phyloP scores from a whole-genome alignment of 139 green algal species.

The Picochlorum sp. region DNA sequence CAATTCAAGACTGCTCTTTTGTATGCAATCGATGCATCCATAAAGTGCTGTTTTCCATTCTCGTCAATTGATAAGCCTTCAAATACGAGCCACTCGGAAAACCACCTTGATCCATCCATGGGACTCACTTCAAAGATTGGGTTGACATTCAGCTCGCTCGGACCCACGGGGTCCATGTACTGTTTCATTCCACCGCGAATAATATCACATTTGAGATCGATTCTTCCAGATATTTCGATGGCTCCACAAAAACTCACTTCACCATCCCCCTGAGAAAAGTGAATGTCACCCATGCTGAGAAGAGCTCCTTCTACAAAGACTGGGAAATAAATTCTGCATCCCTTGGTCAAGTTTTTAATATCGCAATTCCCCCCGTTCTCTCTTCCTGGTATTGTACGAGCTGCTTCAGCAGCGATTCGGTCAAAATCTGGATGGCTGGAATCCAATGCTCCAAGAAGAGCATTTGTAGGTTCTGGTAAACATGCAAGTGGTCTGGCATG shows the following conservation, averaged over 20 bases:
- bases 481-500: slow-evolving; percentile 58
- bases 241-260: slow-evolving; percentile 61
- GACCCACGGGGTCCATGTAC: slow-evolving; percentile 62
- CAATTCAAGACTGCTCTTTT: slow-evolving; percentile 67
- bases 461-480: slow-evolving; percentile 45
- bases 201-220: slow-evolving; percentile 62
- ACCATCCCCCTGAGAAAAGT: slow-evolving; percentile 65
- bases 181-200: slow-evolving; percentile 59
- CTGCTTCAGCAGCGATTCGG: slow-evolving; percentile 41
- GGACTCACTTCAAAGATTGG: slow-evolving; percentile 72
- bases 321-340: slow-evolving; percentile 59
- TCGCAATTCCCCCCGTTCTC: slow-evolving; percentile 73
- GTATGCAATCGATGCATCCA: slow-evolving; percentile 64
- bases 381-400: slow-evolving; percentile 60
- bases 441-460: slow-evolving; percentile 40
- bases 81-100: slow-evolving; percentile 68
- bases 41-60: slow-evolving; percentile 59
- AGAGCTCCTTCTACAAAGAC: slow-evolving; percentile 71
- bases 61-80: slow-evolving; percentile 60
- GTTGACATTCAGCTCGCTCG: slow-evolving; percentile 53
- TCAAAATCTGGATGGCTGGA: slow-evolving; percentile 29
- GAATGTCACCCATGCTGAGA: slow-evolving; percentile 64
- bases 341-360: slow-evolving; percentile 69
- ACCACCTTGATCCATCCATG: slow-evolving; percentile 51
- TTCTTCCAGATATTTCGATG: slow-evolving; percentile 69